Percentiles rank a stretch among this genome's conserved stretches.
phyloP scores from a whole-genome alignment of 129 eudicot genomes.

The Centaurea solstitialis region DNA sequence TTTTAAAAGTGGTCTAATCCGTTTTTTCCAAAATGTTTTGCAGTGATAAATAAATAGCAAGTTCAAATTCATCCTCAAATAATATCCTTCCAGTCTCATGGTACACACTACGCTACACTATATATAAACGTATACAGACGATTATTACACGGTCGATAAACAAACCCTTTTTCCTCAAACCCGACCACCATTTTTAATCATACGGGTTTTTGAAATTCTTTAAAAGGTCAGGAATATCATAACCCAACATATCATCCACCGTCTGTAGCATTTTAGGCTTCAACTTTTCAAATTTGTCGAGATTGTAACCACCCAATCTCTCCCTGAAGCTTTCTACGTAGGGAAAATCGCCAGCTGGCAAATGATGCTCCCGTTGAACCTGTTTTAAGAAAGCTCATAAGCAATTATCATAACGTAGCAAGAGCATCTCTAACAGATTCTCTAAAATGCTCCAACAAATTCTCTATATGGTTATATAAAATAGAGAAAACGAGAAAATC shows the following conservation, averaged over 20 bases:
- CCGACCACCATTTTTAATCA: slow-evolving; percentile 31
- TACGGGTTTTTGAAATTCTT: slow-evolving; percentile 89
- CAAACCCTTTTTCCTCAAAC: not conserved
- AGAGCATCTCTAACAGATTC: too few relatives aligned
- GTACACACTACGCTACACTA: slow-evolving; percentile 18
- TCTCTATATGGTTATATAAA: too few relatives aligned
- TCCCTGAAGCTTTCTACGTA: slow-evolving; percentile 79
- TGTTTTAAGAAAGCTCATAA: slow-evolving; percentile 16
- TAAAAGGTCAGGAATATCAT: slow-evolving; percentile 84
- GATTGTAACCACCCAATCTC: slow-evolving; percentile 62
- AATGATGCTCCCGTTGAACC: slow-evolving; percentile 91
- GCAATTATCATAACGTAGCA: not conserved
- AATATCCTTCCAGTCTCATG: not conserved
- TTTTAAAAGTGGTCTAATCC: too few relatives aligned
- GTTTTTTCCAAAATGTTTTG: not conserved
- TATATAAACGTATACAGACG: slow-evolving; percentile 2
- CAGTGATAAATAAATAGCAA: not conserved
- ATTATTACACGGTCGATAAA: not conserved
- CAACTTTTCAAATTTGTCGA: slow-evolving; percentile 84
- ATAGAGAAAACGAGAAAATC: too few relatives aligned
- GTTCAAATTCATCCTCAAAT: slow-evolving; percentile 9
- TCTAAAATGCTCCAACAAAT: too few relatives aligned
- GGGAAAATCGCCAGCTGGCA: slow-evolving; percentile 93
- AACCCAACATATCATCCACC: slow-evolving; percentile 90
- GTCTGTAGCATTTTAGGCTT: slow-evolving; percentile 82